Conservation (phyloP, 2,329 filamentous ascomycete genomes). For the Venturia carpophila region DNA sequence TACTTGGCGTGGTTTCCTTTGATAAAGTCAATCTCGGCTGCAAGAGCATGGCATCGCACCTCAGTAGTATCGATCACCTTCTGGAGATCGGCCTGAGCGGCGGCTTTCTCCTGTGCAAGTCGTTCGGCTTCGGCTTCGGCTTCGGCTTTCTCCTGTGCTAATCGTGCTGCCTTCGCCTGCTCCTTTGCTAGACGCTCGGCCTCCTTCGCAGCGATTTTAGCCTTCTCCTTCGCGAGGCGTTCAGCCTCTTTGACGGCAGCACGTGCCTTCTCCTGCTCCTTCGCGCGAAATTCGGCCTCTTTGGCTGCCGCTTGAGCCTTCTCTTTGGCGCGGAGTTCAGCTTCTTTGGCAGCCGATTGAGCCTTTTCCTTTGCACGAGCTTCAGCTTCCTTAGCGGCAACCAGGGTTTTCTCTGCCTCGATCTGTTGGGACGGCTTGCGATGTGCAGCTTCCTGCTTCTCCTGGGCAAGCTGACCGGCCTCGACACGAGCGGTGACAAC, state of each 20-base stretch:
- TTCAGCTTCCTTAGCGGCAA: neutral
- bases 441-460: neutral
- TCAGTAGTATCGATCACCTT: slow-evolving; percentile 7
- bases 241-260: neutral
- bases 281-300: neutral
- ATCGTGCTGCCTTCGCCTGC: neutral
- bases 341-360: neutral
- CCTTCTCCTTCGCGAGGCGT: neutral
- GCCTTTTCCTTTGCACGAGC: slow-evolving; percentile 4
- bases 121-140: neutral
- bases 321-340: slow-evolving; percentile 3
- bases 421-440: neutral
- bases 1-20: neutral
- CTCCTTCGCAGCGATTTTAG: neutral
- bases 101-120: neutral
- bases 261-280: neutral
- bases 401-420: neutral
- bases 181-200: neutral
- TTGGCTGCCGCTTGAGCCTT: neutral
- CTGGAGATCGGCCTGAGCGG: neutral
- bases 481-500: neutral
- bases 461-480: neutral
- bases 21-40: neutral
- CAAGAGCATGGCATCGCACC: neutral
- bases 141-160: neutral